Base-by-base conservation (phyloP, 2,329 filamentous ascomycete species). In the Diaporthe citriasiana region DNA sequence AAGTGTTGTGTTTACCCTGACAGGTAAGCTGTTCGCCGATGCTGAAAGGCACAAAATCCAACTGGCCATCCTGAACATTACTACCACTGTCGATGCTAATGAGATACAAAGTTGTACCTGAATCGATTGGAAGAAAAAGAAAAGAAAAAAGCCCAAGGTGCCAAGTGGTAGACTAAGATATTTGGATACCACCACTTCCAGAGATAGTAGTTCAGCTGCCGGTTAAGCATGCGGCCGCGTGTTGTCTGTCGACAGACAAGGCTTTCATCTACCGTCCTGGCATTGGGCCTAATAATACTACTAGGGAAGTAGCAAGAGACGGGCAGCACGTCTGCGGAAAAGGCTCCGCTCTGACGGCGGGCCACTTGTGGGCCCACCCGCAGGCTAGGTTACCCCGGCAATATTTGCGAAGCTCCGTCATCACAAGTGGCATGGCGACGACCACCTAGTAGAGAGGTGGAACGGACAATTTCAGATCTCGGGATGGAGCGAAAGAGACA, bases 311-410 rank as follows among this genome's bases (percentile, higher is more conserved):
- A 33, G 63, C 15, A 68, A n/a, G 30, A 7, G 12, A 51, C 10
- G 47, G 60, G 33, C 40, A 68, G 45, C 33, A 47, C 30, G 33
- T 38, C 47, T 51, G 33, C 47, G 63, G 63, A 53, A 68, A 53
- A 35, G 25, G 63, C 45, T 68, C 63, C 63, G 63, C 63, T 68
- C 47, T 68, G 63, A 59, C 53, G 40, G 53, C 55, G 42, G 68
- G 55, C 68, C 55, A 57, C 38, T 9, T 17, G 15, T 40, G 65
- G 47, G 25, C 25, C 50, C 35, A 30, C 50, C 65, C 35, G 13
- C 35, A 53, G 33, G 55, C 68, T 59, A 60, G 68, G 68, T 71
- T 71, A 71, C 68, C 68, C 68, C 53, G 51, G 56, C 68, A 59
- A 71, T 13, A 19, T 17, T 42, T 40, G 12, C 19, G 8, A 27